Percentiles rank a stretch among this genome's conserved stretches.
Conservation (phyloP, 441 rosid genomes). For the Corymbia calophylla region DNA sequence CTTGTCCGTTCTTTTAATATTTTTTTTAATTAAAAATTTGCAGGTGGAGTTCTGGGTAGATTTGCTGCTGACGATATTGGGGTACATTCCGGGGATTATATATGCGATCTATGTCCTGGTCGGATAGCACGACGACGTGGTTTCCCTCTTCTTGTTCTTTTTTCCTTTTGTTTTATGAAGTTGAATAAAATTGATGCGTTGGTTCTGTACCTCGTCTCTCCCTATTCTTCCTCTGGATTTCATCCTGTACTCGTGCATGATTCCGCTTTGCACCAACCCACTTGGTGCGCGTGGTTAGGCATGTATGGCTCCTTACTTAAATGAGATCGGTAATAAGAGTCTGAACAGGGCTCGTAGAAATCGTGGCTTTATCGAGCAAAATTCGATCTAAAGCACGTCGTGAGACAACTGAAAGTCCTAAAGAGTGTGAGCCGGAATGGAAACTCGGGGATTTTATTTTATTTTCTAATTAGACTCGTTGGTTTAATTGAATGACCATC, state of each 20-base stretch:
- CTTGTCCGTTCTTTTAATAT: neutral
- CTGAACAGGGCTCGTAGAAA: neutral
- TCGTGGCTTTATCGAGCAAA: neutral
- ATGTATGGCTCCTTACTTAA: neutral
- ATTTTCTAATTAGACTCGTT: too few relatives aligned
- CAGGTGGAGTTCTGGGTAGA: constrained; percentile 93
- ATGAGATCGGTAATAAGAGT: too few relatives aligned
- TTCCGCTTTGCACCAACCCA: neutral
- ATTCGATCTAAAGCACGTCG: neutral
- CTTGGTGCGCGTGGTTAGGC: neutral
- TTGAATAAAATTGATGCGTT: neutral
- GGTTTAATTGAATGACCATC: neutral
- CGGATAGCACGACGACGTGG: constrained; percentile 21
- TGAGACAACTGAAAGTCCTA: neutral
- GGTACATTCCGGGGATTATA: constrained; percentile 87
- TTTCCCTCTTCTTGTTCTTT: neutral
- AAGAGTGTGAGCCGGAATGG: neutral
- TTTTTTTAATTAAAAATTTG: constrained; percentile 1
- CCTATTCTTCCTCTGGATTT: neutral
- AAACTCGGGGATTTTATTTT: neutral
- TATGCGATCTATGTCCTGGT: constrained; percentile 81
- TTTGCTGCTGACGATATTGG: constrained; percentile 68
- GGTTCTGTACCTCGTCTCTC: neutral
- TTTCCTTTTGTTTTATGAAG: neutral
- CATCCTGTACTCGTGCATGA: neutral